Evolutionary conservation across 495 filamentous ascomycete genomes (phyloP), one percentile per base, ranked within the genome.

Genomic region (Penicillium canescens): DNA sequence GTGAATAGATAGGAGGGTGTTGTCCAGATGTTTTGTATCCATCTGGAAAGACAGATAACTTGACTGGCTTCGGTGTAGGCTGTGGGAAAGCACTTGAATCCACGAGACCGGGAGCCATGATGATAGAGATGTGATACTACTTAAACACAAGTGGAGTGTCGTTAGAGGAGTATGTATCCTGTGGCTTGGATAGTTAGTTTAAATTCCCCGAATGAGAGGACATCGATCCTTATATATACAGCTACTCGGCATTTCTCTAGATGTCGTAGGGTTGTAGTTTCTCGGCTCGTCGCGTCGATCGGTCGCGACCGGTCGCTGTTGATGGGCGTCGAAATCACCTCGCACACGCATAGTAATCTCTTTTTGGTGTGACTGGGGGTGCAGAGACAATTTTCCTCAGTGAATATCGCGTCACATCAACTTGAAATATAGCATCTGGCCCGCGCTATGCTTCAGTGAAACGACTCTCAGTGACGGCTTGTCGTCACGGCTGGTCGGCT

Each of bases 11-110:
- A 3, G 91, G 91, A 3, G 84, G 78, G 52, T 92, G 87, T 69
- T 96, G 91, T 40, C 91, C 91, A 3, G 87, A 89, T 18, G 89
- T 92, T 63, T 85, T 82, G 45, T 82, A 68, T 3, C 80, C 79
- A 54, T 82, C 79, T 7, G 81, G 81, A 45, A 84, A 84, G 57
- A 77, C 68, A 31, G 54, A 37, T 4, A 56, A 40, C 31, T 63
- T 55, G 13, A 60, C 55, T 36, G 14, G 39, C 21, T 34, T 64
- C 36, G 37, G 52, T 10, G 43, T 37, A 6, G 42, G 40, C 14
- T 37, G 36, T 2, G 34, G 24, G 6, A 41, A 16, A 3, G 50
- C 49, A 7, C n/a, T 35, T 14, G 56, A 50, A 31, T 63, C 35
- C 20, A 57, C 36, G 4, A 56, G 13, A 18, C 49, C 48, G n/a